A percentile compares a stretch with the other conserved stretches of the same genome.
Conservation (phyloP, 2,329 filamentous ascomycete genomes). For the Hypoxylon sp. region DNA sequence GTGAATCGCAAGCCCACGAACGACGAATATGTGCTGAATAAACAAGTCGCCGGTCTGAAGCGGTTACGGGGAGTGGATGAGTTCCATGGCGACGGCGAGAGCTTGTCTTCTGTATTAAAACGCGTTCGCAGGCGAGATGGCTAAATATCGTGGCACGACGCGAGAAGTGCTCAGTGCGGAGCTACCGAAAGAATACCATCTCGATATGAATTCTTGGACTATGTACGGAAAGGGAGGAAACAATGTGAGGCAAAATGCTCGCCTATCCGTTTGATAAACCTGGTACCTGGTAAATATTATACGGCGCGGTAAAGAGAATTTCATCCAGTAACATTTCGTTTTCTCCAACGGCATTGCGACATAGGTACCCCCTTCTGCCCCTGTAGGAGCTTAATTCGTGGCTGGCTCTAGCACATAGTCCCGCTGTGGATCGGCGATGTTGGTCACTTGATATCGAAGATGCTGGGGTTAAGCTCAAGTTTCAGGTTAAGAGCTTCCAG, state of each 20-base stretch:
- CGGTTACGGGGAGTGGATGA: constrained; percentile 7
- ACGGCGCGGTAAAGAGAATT: too few species aligned
- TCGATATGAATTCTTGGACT: constrained; percentile 1
- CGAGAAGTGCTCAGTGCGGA: neutral
- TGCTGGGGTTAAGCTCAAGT: constrained; percentile 1
- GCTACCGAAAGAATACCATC: constrained; percentile 1
- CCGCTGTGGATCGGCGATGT: constrained; percentile 2
- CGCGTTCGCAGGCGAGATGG: neutral
- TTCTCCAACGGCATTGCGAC: too few species aligned
- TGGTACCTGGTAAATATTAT: too few species aligned
- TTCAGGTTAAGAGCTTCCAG: constrained; percentile 6
- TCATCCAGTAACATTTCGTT: too few species aligned
- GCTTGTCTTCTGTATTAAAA: constrained; percentile 8
- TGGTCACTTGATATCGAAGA: constrained; percentile 1
- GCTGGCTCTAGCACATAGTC: too few species aligned
- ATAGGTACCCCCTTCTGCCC: too few species aligned
- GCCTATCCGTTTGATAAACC: too few species aligned
- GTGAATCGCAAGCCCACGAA: neutral
- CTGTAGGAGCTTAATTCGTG: too few species aligned
- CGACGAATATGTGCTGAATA: constrained; percentile 4
- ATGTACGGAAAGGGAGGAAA: too few species aligned
- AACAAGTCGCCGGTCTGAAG: constrained; percentile 5
- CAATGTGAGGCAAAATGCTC: too few species aligned
- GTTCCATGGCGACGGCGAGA: constrained; percentile 3
- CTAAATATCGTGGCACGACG: constrained; percentile 12